A percentile compares a stretch with the other conserved stretches of the same genome.
Evolutionary conservation across 768 basidiomycete species (phyloP).

Genomic region (Coprinellus aureogranulatus): DNA sequence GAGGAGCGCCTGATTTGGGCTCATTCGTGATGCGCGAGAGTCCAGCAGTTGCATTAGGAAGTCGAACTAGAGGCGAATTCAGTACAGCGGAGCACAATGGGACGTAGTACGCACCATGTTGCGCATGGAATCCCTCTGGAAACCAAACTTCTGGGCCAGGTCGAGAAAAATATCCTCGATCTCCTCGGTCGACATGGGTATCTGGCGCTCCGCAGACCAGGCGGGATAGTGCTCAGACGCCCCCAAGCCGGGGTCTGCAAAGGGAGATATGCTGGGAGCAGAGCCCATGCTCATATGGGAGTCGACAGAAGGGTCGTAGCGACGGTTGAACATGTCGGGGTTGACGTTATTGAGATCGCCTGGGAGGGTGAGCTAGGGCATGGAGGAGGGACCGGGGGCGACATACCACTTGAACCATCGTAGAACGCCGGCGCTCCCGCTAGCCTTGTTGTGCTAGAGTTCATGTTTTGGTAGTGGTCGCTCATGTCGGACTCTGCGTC

Average conservation of each 20-base stretch:
- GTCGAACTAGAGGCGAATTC: conserved; percentile 64
- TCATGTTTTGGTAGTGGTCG: conserved; percentile 51
- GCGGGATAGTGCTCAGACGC: conserved; percentile 82
- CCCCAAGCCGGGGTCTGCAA: conserved; percentile 52
- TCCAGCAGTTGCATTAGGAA: conserved; percentile 98
- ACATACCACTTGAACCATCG: conserved; percentile 33
- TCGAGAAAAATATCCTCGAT: conserved; percentile 99
- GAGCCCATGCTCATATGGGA: conserved; percentile 52
- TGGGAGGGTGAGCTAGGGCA: conserved; percentile 10
- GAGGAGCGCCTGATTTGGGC: conserved; percentile 90
- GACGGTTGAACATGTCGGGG: conserved; percentile 36
- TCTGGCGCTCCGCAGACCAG: conserved; percentile 89
- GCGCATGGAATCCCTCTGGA: conserved; percentile 93
- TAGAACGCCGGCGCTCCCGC: conserved; percentile 44
- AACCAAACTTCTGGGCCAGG: conserved; percentile 97
- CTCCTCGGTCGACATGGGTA: conserved; percentile 96
- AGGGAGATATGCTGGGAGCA: conserved; percentile 56
- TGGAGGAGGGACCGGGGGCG: background rate
- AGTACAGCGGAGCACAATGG: conserved; percentile 6
- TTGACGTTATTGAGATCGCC: conserved; percentile 24
- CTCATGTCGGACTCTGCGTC: conserved; percentile 49
- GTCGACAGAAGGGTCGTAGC: conserved; percentile 56
- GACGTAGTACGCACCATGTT: conserved; percentile 66
- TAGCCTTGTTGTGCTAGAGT: conserved; percentile 55
- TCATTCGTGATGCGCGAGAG: conserved; percentile 97